These are phyloP conservation scores for Eutrema salsugineum DNA, from an alignment of 441 rosid genomes.

Conservation along the genomic window DNA sequence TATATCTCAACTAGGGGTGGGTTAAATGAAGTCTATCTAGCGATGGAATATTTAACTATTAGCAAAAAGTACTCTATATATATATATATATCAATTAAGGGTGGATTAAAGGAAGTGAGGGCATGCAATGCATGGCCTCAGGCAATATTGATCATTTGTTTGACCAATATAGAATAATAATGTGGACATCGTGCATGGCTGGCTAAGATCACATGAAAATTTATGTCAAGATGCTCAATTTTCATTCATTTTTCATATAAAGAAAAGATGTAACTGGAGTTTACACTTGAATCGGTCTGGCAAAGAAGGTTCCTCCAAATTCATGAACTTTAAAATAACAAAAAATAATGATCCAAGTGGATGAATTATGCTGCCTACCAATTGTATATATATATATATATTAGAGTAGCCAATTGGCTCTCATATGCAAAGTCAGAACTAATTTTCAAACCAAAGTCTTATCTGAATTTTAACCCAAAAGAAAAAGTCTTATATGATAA, in stretches of 20 bases:
- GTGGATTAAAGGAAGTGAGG: background rate
- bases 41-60: background rate
- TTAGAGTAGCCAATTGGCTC: background rate
- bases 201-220: slow-evolving; percentile 23
- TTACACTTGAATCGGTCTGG: slow-evolving; percentile 2
- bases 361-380: background rate
- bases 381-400: background rate
- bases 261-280: background rate
- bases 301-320: slow-evolving; percentile 16
- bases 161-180: slow-evolving; percentile 3
- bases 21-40: background rate
- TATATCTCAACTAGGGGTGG: no score
- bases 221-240: slow-evolving; percentile 10
- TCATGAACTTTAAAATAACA: slow-evolving; percentile 20
- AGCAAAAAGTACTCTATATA: background rate
- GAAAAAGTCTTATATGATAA: background rate
- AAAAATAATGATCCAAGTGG: slow-evolving; percentile 16
- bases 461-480: background rate
- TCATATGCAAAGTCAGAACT: slow-evolving; percentile 17
- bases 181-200: slow-evolving; percentile 16
- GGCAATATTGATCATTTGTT: slow-evolving; percentile 9
- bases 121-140: slow-evolving; percentile 2
- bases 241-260: background rate
- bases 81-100: background rate
- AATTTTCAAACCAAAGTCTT: slow-evolving; percentile 2